Base-by-base conservation (phyloP, 805 yeast genomes). In the Yamadazyma endophytica region DNA sequence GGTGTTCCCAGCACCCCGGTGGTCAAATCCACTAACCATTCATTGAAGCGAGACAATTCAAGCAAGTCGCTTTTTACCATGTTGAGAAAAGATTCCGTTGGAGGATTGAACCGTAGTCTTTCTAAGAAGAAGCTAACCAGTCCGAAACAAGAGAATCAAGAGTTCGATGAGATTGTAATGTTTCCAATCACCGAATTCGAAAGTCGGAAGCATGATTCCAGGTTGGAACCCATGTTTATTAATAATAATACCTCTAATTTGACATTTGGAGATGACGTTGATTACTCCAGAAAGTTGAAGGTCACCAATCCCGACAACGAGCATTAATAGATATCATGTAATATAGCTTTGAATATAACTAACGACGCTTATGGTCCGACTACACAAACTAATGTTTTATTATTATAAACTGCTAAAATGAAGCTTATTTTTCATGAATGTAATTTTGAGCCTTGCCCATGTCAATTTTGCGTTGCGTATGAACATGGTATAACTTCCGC, bases 171-270 rank as follows among this genome's bases (percentile, higher is more conserved):
- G 8, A 42, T 33, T 17, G 43, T 49, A 15, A 59, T 61, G 64
- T 50, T 58, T 35, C 65, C 68, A 9, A 61, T 61, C 11, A 46
- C 50, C 9, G 61, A 54, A 24, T 40, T 51, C 31, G 56, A 51
- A 21, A 36, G 47, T 7, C 31, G 58, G 6, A 29, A 36, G 23
- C 40, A 41, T 19, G 49, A 49, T 32, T 43, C 52, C 19, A 25
- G 43, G 20, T 28, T 42, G 3, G 43, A 44, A 18, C 50, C 59
- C 2, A 44, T 60, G 50, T 53, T 52, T 31, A 22, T 50, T 17
- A 34, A 40, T 22, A 40, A 43, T 13, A 57, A 57, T 37, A 38
- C 34, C 16, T 53, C 61, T 17, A 46, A 37, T 17, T 54, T 52
- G 39, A 51, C 65, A 3, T 44, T 61, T 21, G 56, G 46, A 11